Evolutionary conservation across 495 filamentous ascomycete species (phyloP), one percentile per base, ranked within the genome.

Genomic region (Podospora didyma): DNA sequence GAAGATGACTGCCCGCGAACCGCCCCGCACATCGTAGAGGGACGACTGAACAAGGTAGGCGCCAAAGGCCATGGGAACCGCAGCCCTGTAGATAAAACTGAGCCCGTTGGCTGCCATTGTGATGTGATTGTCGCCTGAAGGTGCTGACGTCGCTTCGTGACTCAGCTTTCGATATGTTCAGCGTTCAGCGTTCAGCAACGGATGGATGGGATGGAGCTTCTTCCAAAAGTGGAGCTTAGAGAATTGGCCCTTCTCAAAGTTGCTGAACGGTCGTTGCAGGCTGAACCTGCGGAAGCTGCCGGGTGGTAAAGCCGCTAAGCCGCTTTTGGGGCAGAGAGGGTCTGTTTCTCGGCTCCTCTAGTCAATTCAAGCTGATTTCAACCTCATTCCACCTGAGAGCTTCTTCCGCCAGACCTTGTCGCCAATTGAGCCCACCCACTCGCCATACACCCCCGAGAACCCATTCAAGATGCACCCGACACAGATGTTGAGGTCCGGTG

Each of bases 21-120:
- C 94, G 64, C 93, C 94, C 71, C 89, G 89, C 72, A 97, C 94
- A 72, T 99, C 94, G 85, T 97, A 99, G 60, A 99, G 81, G 57
- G 90, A 89, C 60, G 86, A 79, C 65, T 90, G 83, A 57, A 82
- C 68, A 46, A 93, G 59, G 45, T 79, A 71, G 51, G 79, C 72
- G 63, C 77, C 89, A 56, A 89, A 63, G 49, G 86, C 80, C 44
- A 80, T 75, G 14, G 94, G 94, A 37, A 96, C 68, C 44, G 86
- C 91, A 53, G 78, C 81, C 61, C 82, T 82, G 75, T 87, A 91
- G 62, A 93, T 59, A 44, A 79, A 72, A 49, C 72, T 72, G 41
- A 93, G 84, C 49, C 72, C 73, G 67, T 79, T 76, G 63, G 87
- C 83, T 81, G 66, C 67, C 71, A 73, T 71, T 59, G 60, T 73